Conservation (phyloP, 331 rosid genomes). For the Prunus yedoensis region DNA sequence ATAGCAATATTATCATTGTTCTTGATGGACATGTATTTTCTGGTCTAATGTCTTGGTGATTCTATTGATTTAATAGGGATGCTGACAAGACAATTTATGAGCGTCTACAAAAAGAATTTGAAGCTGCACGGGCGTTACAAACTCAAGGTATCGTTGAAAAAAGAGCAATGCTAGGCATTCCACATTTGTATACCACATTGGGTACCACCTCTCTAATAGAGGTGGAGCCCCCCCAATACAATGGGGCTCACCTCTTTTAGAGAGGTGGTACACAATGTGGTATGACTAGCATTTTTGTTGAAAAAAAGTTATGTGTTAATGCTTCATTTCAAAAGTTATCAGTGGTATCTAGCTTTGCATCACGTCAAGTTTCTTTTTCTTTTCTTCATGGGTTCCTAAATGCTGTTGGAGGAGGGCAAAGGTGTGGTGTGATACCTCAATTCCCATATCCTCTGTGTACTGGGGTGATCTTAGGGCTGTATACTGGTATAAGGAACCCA, state of each 20-base stretch:
- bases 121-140: slow-evolving; percentile 78
- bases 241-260: too few species aligned
- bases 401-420: neutral
- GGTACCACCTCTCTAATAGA: too few species aligned
- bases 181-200: too few species aligned
- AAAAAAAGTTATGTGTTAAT: slow-evolving; percentile 1
- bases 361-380: neutral
- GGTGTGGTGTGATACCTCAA: slow-evolving; percentile 1
- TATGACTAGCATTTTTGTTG: neutral
- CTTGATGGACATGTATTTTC: neutral
- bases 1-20: neutral
- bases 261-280: too few species aligned
- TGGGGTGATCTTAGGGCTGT: neutral
- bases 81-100: slow-evolving; percentile 80
- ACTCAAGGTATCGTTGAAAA: slow-evolving; percentile 62
- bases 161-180: too few species aligned
- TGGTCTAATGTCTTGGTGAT: slow-evolving; percentile 3
- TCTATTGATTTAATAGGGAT: slow-evolving; percentile 52
- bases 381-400: neutral
- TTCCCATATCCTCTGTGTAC: neutral
- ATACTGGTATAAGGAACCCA: neutral
- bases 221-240: too few species aligned
- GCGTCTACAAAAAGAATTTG: slow-evolving; percentile 82
- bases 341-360: neutral
- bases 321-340: slow-evolving; percentile 6